Conservation (phyloP, 352 stramenopile genomes). For the Globisporangium iwayamae region DNA sequence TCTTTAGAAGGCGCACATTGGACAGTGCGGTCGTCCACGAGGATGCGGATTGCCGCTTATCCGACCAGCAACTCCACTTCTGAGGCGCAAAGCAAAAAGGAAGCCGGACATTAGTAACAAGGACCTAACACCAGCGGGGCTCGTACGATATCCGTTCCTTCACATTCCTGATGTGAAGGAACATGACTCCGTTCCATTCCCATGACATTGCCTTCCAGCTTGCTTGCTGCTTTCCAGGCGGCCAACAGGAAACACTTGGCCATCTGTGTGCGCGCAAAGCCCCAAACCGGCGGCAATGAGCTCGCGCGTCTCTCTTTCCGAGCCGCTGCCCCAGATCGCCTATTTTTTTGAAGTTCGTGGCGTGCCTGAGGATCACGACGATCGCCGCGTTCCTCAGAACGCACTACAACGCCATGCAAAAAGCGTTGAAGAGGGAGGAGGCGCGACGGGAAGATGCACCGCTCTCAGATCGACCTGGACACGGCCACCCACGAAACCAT, state of each 20-base stretch:
- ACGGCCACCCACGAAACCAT: neutral
- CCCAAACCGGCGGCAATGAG: neutral
- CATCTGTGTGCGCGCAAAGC: neutral
- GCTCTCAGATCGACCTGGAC: neutral
- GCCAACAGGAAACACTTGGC: too few species aligned
- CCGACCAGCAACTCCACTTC: neutral
- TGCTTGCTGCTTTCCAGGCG: neutral
- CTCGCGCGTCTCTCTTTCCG: neutral
- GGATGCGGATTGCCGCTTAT: neutral
- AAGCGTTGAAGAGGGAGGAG: neutral
- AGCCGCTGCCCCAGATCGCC: neutral
- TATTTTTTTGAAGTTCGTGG: neutral
- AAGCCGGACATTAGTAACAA: neutral
- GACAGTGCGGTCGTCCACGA: neutral
- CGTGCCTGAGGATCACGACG: neutral
- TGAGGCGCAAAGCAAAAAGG: neutral
- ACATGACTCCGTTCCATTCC: too few species aligned
- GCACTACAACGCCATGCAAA: neutral
- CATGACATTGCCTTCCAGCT: neutral
- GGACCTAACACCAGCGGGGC: neutral
- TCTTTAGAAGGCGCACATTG: neutral
- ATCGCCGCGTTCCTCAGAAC: neutral
- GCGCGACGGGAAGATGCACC: neutral
- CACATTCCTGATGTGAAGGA: neutral
- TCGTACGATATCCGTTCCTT: neutral